Percentiles rank a stretch among this genome's conserved stretches.
These are phyloP conservation scores for Phlebiopsis flavidoalba DNA, from an alignment of 768 basidiomycete species.

Conservation along the genomic window DNA sequence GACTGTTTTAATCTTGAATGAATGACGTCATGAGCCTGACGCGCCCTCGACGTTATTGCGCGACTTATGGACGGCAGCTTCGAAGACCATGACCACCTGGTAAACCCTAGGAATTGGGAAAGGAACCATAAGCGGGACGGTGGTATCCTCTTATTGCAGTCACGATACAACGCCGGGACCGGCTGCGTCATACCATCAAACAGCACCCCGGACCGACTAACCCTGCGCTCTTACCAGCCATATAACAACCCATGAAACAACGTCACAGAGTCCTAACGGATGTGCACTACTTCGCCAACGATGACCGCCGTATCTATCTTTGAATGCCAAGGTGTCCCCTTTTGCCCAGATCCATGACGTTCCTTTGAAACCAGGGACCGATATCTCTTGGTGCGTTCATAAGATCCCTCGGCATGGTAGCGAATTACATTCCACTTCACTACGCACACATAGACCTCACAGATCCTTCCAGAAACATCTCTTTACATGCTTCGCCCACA, in stretches of 20 bases:
- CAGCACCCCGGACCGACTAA: not conserved
- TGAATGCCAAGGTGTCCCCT: constrained; percentile 77
- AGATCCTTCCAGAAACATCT: constrained; percentile 36
- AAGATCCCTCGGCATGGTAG: no score
- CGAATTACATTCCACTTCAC: no score
- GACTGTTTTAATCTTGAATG: not conserved
- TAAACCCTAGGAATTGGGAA: not conserved
- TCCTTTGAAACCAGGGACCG: constrained; percentile 69
- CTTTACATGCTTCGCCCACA: constrained; percentile 33
- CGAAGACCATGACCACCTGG: not conserved
- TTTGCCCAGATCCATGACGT: constrained; percentile 83
- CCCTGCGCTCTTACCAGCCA: not conserved
- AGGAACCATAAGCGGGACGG: not conserved
- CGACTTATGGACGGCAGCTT: not conserved
- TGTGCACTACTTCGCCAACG: constrained; percentile 6
- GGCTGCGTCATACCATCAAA: not conserved
- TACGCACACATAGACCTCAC: constrained; percentile 27
- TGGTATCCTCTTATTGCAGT: not conserved
- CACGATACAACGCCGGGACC: not conserved
- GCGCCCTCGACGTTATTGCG: not conserved
- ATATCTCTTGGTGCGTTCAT: no score
- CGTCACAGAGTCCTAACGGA: not conserved
- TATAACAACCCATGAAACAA: constrained; percentile 12
- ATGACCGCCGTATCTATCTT: constrained; percentile 42
- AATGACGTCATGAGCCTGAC: not conserved